A percentile compares a stretch with the other conserved stretches of the same genome.
Evolutionary conservation across 257 asterid genomes (phyloP).

Genomic region (Apocynum venetum): DNA sequence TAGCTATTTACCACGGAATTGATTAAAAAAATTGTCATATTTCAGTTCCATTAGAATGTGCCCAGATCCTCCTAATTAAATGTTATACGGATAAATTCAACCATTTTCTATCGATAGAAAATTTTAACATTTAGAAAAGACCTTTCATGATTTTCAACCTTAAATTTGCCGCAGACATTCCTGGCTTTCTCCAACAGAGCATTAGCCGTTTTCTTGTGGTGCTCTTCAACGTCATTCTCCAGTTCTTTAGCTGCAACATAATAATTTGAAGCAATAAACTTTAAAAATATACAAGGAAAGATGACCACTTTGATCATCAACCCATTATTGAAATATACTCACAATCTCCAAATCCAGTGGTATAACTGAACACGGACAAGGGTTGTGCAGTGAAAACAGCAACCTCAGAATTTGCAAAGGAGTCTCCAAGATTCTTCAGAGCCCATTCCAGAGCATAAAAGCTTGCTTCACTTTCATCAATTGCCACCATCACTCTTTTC

Average conservation of each 20-base stretch:
- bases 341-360: constrained; percentile 23
- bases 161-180: constrained; percentile 35
- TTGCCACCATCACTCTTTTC: constrained; percentile 62
- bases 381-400: constrained; percentile 55
- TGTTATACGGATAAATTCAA: too few relatives aligned
- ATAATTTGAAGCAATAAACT: too few relatives aligned
- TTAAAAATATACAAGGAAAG: too few relatives aligned
- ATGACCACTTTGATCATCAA: neutral
- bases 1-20: too few relatives aligned
- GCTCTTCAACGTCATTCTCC: constrained; percentile 31
- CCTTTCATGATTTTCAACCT: constrained; percentile 26
- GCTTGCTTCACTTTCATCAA: constrained; percentile 56
- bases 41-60: too few relatives aligned
- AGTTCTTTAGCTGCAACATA: constrained; percentile 43
- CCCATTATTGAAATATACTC: too few relatives aligned
- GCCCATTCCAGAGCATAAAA: constrained; percentile 56
- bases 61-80: too few relatives aligned
- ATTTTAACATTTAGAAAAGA: too few relatives aligned
- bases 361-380: constrained; percentile 26
- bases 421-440: constrained; percentile 32
- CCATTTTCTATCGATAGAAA: too few relatives aligned
- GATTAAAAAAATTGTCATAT: too few relatives aligned
- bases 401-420: constrained; percentile 31
- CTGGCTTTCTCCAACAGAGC: constrained; percentile 46
- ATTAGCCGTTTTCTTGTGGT: constrained; percentile 32